phyloP scores from a whole-genome alignment of 116 monocot species.

The Zostera marina region DNA sequence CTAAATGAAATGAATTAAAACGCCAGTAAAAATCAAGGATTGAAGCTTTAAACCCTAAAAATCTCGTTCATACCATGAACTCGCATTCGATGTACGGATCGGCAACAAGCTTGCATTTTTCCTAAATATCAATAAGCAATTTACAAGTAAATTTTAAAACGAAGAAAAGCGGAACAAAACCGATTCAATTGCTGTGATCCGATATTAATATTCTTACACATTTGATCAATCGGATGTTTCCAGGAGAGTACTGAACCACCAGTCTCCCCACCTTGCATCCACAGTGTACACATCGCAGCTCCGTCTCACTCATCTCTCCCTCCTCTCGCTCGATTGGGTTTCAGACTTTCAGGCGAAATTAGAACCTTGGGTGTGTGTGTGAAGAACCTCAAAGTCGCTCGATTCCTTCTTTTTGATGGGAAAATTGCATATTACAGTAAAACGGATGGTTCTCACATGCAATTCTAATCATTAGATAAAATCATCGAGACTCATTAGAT shows the following conservation, averaged over 20 bases:
- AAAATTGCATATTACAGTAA: too few relatives aligned
- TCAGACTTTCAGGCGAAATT: too few relatives aligned
- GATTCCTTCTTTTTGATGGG: too few relatives aligned
- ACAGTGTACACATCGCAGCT: conserved; percentile 54
- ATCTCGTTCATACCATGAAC: conserved; percentile 43
- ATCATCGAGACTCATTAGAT: too few relatives aligned
- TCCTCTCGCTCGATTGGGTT: neutral
- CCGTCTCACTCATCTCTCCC: conserved; percentile 1
- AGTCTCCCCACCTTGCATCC: conserved; percentile 26
- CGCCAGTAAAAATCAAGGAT: neutral
- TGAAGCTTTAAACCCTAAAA: too few relatives aligned
- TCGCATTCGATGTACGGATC: conserved; percentile 97
- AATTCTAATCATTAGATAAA: too few relatives aligned
- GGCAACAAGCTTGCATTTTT: conserved; percentile 60
- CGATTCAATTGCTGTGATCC: neutral
- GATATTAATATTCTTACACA: conserved; percentile 30
- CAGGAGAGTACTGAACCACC: conserved; percentile 74
- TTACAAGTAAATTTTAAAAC: neutral
- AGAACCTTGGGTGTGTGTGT: neutral
- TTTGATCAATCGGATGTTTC: conserved; percentile 93
- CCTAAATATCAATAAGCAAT: conserved; percentile 17
- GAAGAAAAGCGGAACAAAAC: neutral
- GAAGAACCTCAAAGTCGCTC: neutral
- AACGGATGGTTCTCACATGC: too few relatives aligned
- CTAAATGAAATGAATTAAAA: too few relatives aligned